Conservation (phyloP, 1,284 basidiomycete species). For the Violaceomyces palustris region DNA sequence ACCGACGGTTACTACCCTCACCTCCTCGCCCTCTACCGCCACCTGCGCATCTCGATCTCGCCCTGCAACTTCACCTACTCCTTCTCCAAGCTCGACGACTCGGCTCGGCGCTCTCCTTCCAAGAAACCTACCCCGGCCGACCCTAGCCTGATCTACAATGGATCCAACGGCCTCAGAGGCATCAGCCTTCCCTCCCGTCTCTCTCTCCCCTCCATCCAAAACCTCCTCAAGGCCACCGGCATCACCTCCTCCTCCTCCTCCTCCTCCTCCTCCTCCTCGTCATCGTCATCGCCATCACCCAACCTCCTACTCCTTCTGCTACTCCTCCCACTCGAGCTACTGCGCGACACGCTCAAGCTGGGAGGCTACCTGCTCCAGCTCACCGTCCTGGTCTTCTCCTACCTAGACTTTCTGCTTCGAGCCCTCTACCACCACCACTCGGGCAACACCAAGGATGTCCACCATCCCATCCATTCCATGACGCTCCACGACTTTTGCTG, state of each 20-base stretch:
- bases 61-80: slow-evolving; percentile 43
- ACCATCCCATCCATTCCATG: slow-evolving; percentile 16
- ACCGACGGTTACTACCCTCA: slow-evolving; percentile 50
- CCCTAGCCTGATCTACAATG: slow-evolving; percentile 37
- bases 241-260: background rate
- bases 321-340: slow-evolving; percentile 3
- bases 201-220: background rate
- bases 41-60: slow-evolving; percentile 21
- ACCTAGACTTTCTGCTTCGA: slow-evolving; percentile 34
- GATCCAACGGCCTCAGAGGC: slow-evolving; percentile 27
- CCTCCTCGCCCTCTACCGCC: slow-evolving; percentile 35
- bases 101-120: background rate
- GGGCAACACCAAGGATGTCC: slow-evolving; percentile 28
- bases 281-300: background rate
- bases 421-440: slow-evolving; percentile 28
- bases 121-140: slow-evolving; percentile 1
- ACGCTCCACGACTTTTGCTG: slow-evolving; percentile 23
- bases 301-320: background rate
- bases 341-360: background rate
- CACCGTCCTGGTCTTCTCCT: slow-evolving; percentile 25
- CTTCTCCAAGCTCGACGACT: slow-evolving; percentile 15
- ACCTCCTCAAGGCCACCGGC: background rate
- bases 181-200: slow-evolving; percentile 21
- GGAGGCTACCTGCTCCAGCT: slow-evolving; percentile 11
- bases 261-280: slow-evolving; percentile 1